A percentile compares a stretch with the other conserved stretches of the same genome.
Evolutionary conservation across 2,329 filamentous ascomycete species (phyloP).

Genomic region (Diaporthe longicolla): DNA sequence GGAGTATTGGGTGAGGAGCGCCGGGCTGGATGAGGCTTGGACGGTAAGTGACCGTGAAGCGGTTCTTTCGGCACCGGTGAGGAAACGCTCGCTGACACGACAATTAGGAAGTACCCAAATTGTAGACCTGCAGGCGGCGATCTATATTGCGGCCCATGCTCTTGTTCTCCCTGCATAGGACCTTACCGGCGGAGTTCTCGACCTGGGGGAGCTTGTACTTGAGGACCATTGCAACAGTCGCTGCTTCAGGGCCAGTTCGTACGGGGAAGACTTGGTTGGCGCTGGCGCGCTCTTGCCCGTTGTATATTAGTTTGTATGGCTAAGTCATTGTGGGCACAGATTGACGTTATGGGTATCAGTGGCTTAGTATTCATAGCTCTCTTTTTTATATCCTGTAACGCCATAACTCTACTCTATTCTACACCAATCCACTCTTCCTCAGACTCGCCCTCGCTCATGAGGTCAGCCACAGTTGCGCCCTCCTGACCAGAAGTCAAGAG

Average conservation of each 20-base stretch:
- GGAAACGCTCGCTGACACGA: background rate
- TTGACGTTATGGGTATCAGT: conserved; percentile 35
- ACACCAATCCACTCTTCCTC: conserved; percentile 65
- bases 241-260: background rate
- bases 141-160: background rate
- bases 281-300: background rate
- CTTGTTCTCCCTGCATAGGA: background rate
- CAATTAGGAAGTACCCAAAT: conserved; percentile 24
- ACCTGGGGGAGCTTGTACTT: background rate
- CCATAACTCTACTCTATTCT: conserved; percentile 54
- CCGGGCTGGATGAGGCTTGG: conserved; percentile 78
- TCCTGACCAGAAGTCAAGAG: conserved; percentile 48
- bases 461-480: conserved; percentile 46
- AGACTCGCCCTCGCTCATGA: conserved; percentile 51
- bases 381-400: conserved; percentile 25
- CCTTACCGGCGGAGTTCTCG: background rate
- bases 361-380: conserved; percentile 18
- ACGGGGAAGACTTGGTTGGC: background rate
- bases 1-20: conserved; percentile 71
- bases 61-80: too few species aligned
- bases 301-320: background rate
- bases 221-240: background rate
- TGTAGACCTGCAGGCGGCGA: background rate
- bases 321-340: background rate
- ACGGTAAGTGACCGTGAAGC: conserved; percentile 51